Evolutionary conservation across 2,329 filamentous ascomycete genomes (phyloP).

Genomic region (Xylaria sp.): DNA sequence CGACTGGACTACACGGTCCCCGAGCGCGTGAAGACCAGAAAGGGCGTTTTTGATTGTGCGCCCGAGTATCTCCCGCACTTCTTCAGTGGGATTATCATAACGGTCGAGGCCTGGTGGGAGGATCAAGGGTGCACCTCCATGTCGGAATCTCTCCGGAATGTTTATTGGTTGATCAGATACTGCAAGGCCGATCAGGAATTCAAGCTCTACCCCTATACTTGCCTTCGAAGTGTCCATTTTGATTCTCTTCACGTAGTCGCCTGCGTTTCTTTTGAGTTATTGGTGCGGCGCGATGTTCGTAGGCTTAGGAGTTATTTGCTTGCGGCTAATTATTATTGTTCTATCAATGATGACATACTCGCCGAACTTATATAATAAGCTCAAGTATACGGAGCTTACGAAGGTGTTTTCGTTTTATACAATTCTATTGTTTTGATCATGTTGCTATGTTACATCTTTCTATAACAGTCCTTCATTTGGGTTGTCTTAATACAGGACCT

Average conservation of each 20-base stretch:
- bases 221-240: conserved; percentile 15
- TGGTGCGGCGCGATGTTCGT: background rate
- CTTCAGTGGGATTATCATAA: background rate
- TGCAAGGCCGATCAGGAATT: conserved; percentile 36
- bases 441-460: background rate
- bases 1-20: conserved; percentile 8
- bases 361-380: background rate
- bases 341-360: background rate
- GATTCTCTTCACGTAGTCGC: background rate
- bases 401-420: background rate
- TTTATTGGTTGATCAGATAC: background rate
- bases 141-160: conserved; percentile 29
- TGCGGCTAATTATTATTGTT: background rate
- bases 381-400: background rate
- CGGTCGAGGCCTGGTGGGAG: background rate
- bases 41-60: background rate
- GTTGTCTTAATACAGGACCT: background rate
- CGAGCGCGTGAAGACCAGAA: background rate
- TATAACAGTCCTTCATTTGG: background rate
- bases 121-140: conserved; percentile 14
- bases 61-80: background rate
- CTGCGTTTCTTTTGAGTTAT: background rate
- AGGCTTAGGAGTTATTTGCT: background rate
- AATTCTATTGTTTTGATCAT: background rate
- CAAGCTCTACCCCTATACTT: conserved; percentile 42